Base-by-base conservation (phyloP, 768 basidiomycete species). In the Cubamyces lactineus region DNA sequence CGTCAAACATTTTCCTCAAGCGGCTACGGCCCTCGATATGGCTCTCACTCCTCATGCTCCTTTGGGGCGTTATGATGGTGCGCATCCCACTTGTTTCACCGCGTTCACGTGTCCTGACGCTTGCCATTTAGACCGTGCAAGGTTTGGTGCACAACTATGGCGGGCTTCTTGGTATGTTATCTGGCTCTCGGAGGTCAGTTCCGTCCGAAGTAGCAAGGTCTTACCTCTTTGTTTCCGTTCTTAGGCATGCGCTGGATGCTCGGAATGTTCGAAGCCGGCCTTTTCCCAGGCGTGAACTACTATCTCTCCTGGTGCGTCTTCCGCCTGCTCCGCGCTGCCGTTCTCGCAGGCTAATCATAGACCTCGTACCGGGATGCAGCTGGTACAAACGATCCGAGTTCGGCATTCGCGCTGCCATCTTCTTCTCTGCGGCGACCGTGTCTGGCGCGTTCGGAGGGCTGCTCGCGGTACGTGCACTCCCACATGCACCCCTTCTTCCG, bases 371-470 rank as follows among this genome's bases (percentile, higher is more conserved):
- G 41, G 38, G 63, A 8, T 68, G 59, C 60, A 82, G 81, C 63
- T 86, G 85, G 84, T 86, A 86, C 75, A 80, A 86, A 67, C 88
- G 90, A 39, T 86, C 86, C 15, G 92, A 94, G 69, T 90, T 91
- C 64, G 91, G 89, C 60, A 77, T 83, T 55, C 77, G 78, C 43
- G 72, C 74, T 19, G 76, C 77, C 26, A 61, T 80, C 24, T 82
- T 83, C 77, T 82, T 81, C 75, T 76, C 76, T 0, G 79, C 91
- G 3, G 91, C 91, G 0, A 91, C 89, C 2, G 83, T 90, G 0
- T 86, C 89, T 2, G 92, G 91, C n/a, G 90, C 91, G 21, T 92
- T 92, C 65, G 88, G 88, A 55, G 89, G 89, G 52, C 76, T 91
- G 19, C 83, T 91, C 50, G 88, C 88, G 39, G 88, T 88, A 62